These are phyloP conservation scores for Aspergillus sp. DNA, from an alignment of 2,329 filamentous ascomycete species.

Conservation along the genomic window DNA sequence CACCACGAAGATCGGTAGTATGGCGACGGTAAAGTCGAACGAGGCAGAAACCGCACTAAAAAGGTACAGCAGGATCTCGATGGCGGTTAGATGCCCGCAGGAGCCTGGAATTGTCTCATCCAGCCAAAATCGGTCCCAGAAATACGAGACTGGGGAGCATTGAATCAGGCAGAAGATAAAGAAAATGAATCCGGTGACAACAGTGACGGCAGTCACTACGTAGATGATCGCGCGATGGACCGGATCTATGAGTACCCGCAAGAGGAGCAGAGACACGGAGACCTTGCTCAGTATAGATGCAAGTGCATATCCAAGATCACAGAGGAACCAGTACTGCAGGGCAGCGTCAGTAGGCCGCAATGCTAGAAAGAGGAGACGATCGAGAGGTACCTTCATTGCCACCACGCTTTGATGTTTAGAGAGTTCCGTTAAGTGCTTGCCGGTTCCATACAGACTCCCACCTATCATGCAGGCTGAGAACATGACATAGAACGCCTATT, in stretches of 20 bases:
- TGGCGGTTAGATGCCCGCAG: conserved; percentile 10
- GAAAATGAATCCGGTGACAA: conserved; percentile 42
- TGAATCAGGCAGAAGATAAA: conserved; percentile 49
- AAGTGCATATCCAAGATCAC: conserved; percentile 48
- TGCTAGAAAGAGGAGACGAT: not conserved
- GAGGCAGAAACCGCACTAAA: conserved; percentile 17
- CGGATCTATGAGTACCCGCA: conserved; percentile 43
- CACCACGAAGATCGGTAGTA: conserved; percentile 18
- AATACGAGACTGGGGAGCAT: conserved; percentile 47
- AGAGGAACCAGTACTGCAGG: conserved; percentile 44
- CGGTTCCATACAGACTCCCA: conserved; percentile 21
- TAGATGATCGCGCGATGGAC: conserved; percentile 46
- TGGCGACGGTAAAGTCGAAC: conserved; percentile 18
- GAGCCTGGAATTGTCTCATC: conserved; percentile 2
- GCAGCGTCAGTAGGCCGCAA: not conserved
- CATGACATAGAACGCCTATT: conserved; percentile 18
- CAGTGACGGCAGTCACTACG: conserved; percentile 38
- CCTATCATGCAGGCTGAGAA: conserved; percentile 21
- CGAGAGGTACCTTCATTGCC: conserved; percentile 16
- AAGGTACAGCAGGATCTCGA: conserved; percentile 16
- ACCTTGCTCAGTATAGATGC: conserved; percentile 46
- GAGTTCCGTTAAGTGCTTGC: conserved; percentile 14
- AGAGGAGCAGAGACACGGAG: conserved; percentile 48
- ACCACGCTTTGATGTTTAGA: conserved; percentile 7
- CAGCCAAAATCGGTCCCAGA: conserved; percentile 38